These are phyloP conservation scores for Aspergillus sp. DNA, from an alignment of 2,329 filamentous ascomycete genomes.

Conservation along the genomic window DNA sequence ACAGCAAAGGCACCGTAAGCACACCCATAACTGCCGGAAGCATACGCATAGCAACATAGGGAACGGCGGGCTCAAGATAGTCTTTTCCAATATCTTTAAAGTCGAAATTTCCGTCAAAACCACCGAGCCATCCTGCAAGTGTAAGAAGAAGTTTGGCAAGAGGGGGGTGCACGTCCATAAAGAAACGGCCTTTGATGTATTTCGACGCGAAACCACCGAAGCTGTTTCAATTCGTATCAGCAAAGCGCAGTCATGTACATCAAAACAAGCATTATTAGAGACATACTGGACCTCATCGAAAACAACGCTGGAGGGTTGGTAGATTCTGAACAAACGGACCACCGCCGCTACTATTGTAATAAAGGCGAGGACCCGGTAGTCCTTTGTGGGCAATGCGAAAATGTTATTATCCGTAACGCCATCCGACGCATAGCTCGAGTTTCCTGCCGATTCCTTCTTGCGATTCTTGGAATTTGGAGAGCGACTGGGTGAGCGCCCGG, in stretches of 20 bases:
- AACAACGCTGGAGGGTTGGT: conserved; percentile 90
- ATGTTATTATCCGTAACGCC: conserved; percentile 79
- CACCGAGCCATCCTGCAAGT: conserved; percentile 86
- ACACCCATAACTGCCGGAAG: conserved; percentile 86
- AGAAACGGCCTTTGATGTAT: conserved; percentile 98
- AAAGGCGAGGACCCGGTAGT: conserved; percentile 69
- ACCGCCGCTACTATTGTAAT: conserved; percentile 69
- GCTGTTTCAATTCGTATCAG: conserved; percentile 42
- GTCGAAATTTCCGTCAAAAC: conserved; percentile 92
- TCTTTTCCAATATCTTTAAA: conserved; percentile 99
- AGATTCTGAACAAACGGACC: conserved; percentile 90
- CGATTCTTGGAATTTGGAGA: conserved; percentile 34
- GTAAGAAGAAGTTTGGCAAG: conserved; percentile 95
- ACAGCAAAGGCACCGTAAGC: conserved; percentile 83
- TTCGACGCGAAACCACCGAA: conserved; percentile 98
- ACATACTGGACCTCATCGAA: conserved; percentile 99
- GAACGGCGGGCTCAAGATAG: conserved; percentile 87
- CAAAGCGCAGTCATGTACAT: neutral
- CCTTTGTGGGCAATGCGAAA: conserved; percentile 72
- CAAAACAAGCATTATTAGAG: neutral
- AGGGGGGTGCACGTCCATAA: conserved; percentile 99
- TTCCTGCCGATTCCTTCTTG: conserved; percentile 24
- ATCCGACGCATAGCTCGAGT: conserved; percentile 41
- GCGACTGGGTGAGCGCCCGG: conserved; percentile 32
- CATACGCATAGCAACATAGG: conserved; percentile 95